Evolutionary conservation across 768 basidiomycete species (phyloP).

Genomic region (Mycena epipterygia): DNA sequence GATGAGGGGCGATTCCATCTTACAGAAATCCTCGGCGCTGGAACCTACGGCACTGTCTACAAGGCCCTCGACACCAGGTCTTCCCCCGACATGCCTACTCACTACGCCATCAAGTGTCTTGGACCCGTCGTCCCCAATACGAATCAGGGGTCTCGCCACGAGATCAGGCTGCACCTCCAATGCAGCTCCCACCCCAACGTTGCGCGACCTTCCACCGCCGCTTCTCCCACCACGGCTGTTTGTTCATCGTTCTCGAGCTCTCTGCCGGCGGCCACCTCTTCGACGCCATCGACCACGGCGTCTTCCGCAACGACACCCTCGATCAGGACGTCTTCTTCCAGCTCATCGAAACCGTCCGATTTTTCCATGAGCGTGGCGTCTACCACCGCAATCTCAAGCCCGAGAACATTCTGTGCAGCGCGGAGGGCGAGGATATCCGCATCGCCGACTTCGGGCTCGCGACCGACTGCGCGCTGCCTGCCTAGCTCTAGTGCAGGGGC

Average conservation of each 20-base stretch:
- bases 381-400: conserved; percentile 26
- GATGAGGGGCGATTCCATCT: conserved; percentile 16
- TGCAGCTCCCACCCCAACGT: background rate
- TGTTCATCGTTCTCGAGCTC: conserved; percentile 60
- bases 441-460: conserved; percentile 70
- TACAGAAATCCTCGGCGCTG: background rate
- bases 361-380: conserved; percentile 54
- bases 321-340: conserved; percentile 60
- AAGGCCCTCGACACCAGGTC: conserved; percentile 16
- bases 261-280: conserved; percentile 59
- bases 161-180: background rate
- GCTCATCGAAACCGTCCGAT: conserved; percentile 61
- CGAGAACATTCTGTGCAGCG: conserved; percentile 45
- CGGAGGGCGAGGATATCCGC: conserved; percentile 50
- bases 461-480: background rate
- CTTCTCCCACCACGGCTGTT: conserved; percentile 58
- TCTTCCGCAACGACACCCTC: conserved; percentile 52
- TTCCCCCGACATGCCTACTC: background rate
- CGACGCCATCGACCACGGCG: conserved; percentile 54
- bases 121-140: background rate
- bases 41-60: conserved; percentile 11
- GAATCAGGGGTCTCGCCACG: background rate
- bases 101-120: conserved; percentile 18
- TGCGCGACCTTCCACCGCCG: conserved; percentile 50
- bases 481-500: background rate